Evolutionary conservation across 768 basidiomycete species (phyloP).

Genomic region (Russula vinacea): DNA sequence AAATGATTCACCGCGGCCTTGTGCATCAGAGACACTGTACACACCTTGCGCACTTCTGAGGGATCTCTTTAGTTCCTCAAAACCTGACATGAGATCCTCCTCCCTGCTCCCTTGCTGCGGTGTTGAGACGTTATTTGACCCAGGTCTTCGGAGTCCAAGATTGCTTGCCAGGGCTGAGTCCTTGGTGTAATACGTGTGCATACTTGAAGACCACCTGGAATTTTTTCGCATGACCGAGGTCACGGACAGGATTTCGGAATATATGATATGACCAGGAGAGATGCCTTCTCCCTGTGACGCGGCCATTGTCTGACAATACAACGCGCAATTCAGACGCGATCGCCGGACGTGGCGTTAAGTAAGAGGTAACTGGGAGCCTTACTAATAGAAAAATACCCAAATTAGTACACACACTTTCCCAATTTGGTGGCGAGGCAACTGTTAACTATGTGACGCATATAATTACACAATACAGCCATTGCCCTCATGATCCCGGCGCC

Average conservation of each 20-base stretch:
- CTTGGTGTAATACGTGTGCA: constrained; percentile 54
- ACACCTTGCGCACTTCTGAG: constrained; percentile 67
- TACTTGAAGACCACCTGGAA: constrained; percentile 87
- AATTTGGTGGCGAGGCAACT: background rate
- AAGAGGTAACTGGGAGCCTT: constrained; percentile 6
- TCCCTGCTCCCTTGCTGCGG: constrained; percentile 60
- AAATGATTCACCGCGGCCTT: background rate
- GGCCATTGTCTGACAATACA: constrained; percentile 12
- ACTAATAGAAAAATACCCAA: background rate
- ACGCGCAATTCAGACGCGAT: constrained; percentile 12
- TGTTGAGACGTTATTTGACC: constrained; percentile 41
- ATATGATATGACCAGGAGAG: constrained; percentile 73
- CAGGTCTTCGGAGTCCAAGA: constrained; percentile 67
- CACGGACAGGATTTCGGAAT: constrained; percentile 87
- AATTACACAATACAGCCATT: constrained; percentile 22
- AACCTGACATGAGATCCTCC: constrained; percentile 84
- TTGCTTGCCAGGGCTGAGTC: constrained; percentile 71
- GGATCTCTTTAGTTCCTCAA: constrained; percentile 76
- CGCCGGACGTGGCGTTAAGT: too few species aligned
- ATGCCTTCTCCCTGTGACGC: constrained; percentile 32
- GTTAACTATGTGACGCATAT: constrained; percentile 3
- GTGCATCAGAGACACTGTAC: constrained; percentile 28
- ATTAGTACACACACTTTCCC: constrained; percentile 20
- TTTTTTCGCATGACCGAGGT: constrained; percentile 97
- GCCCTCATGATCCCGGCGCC: constrained; percentile 40